Evolutionary conservation across 768 basidiomycete genomes (phyloP).

Genomic region (Mycena epipterygia): DNA sequence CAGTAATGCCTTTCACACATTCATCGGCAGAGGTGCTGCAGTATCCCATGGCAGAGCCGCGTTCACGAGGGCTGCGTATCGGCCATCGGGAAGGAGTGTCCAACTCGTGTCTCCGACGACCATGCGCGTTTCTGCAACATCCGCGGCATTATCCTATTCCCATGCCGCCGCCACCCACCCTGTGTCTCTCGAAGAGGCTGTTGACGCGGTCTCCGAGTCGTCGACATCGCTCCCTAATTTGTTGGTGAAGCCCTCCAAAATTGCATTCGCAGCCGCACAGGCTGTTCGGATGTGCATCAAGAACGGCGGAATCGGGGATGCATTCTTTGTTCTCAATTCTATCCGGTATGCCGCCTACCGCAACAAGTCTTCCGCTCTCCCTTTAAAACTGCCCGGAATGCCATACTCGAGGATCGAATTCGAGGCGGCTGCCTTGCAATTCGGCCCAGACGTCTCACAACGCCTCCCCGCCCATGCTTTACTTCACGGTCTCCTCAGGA

Average conservation of each 20-base stretch:
- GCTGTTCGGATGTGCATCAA: slow-evolving; percentile 64
- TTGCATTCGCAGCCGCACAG: slow-evolving; percentile 55
- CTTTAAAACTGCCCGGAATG: slow-evolving; percentile 34
- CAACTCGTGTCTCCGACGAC: slow-evolving; percentile 3
- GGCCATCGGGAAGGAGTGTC: not conserved
- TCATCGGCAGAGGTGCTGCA: slow-evolving; percentile 25
- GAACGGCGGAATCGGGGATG: slow-evolving; percentile 61
- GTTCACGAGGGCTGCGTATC: slow-evolving; percentile 9
- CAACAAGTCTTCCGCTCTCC: slow-evolving; percentile 32
- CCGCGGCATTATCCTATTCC: slow-evolving; percentile 20
- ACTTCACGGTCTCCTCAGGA: slow-evolving; percentile 73
- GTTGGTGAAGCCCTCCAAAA: slow-evolving; percentile 30
- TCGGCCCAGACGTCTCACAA: slow-evolving; percentile 65
- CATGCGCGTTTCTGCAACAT: slow-evolving; percentile 20
- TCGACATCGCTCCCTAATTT: slow-evolving; percentile 21
- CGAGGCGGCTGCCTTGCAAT: slow-evolving; percentile 57
- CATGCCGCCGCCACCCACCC: slow-evolving; percentile 9
- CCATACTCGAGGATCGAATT: slow-evolving; percentile 42
- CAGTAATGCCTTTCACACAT: slow-evolving; percentile 53
- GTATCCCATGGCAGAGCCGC: slow-evolving; percentile 16
- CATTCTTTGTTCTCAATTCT: slow-evolving; percentile 71
- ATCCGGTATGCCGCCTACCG: slow-evolving; percentile 58
- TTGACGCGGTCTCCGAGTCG: slow-evolving; percentile 23
- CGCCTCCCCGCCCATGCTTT: slow-evolving; percentile 74
- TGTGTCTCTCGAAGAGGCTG: slow-evolving; percentile 21